Conservation (phyloP, 805 yeast species). For the Lachancea thermotolerans region DNA sequence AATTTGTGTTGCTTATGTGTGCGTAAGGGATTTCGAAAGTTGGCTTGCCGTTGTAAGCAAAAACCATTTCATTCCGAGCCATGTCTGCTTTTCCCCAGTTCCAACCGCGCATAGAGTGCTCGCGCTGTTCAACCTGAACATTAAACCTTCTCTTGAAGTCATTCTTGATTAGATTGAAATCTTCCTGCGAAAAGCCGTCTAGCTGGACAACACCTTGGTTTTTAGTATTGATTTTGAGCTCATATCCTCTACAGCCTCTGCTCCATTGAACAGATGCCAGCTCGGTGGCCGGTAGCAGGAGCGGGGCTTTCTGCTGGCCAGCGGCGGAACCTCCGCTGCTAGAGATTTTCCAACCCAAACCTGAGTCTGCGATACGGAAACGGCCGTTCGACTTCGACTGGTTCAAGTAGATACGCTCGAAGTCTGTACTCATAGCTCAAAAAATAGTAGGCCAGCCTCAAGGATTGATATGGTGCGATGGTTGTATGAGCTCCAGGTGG, state of each 20-base stretch:
- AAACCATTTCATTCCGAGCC: slow-evolving; percentile 85
- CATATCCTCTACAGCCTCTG: slow-evolving; percentile 87
- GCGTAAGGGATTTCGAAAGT: slow-evolving; percentile 84
- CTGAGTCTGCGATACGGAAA: slow-evolving; percentile 92
- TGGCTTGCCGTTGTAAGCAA: slow-evolving; percentile 81
- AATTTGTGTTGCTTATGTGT: slow-evolving; percentile 73
- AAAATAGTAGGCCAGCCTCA: background rate
- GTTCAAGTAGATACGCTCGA: slow-evolving; percentile 84
- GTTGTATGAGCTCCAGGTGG: too few relatives aligned
- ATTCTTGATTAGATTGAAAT: slow-evolving; percentile 71
- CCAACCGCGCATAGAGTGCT: slow-evolving; percentile 97
- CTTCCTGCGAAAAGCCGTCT: slow-evolving; percentile 89
- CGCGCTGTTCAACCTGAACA: slow-evolving; percentile 69
- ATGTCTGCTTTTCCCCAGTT: slow-evolving; percentile 96
- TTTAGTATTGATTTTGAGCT: slow-evolving; percentile 81
- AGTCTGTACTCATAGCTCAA: slow-evolving; percentile 48
- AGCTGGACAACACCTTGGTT: slow-evolving; percentile 77
- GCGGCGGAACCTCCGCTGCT: slow-evolving; percentile 38
- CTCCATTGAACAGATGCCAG: slow-evolving; percentile 81
- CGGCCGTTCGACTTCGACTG: slow-evolving; percentile 80
- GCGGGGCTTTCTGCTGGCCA: slow-evolving; percentile 58
- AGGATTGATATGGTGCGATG: too few relatives aligned
- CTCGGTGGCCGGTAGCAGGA: slow-evolving; percentile 81
- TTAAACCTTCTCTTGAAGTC: slow-evolving; percentile 75
- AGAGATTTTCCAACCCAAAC: slow-evolving; percentile 89